Base-by-base conservation (phyloP, 129 eudicot genomes). In the Artemisia annua region DNA sequence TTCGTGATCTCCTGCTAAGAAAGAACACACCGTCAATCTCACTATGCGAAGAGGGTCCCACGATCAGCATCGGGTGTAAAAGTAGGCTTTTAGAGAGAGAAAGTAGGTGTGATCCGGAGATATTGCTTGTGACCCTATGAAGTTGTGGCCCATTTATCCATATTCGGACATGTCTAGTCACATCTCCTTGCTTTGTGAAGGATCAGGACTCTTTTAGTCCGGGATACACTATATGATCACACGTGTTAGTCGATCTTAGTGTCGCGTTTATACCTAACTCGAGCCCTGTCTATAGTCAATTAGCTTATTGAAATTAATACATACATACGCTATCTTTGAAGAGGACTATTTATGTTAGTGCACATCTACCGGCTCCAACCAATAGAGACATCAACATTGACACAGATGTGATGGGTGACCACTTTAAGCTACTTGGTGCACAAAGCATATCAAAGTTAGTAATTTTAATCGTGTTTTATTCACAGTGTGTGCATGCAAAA, bases 291-390 rank as follows among this genome's bases (percentile, higher is more conserved):
- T 30, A 39, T 63, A 14, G 15, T 63, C 49, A 30, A 2, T 49
- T 67, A 43, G 44, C 53, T 14, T 64, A 26, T 39, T 64, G 69
- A 43, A 43, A 32, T 28, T 62, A 48, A 32, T 62, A n/a, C 20
- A 64, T 43, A 8, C 30, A 64, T 43, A 43, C 53, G 18, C 48
- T 43, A 64, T n/a, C 26, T 39, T 20, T 43, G 24, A 15, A 64
- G 30, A 64, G 11, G 50, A 63, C 68, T 64, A 43, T 64, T 64
- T 43, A 64, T 64, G 53, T 13, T 64, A 64, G 69, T 64, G 69
- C 69, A 64, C 15, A 64, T 24, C 26, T 24, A 24, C 2, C 26
- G 26, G 26, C 26, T 64, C 69, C 69, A 64, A 64, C 69, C 53
- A 64, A 17, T 43, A 28, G 17, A 46, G 14, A 63, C 15, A 30